Percentiles rank a stretch among this genome's conserved stretches.
Conservation (phyloP, 2,329 filamentous ascomycete species). For the Alternaria triticina region DNA sequence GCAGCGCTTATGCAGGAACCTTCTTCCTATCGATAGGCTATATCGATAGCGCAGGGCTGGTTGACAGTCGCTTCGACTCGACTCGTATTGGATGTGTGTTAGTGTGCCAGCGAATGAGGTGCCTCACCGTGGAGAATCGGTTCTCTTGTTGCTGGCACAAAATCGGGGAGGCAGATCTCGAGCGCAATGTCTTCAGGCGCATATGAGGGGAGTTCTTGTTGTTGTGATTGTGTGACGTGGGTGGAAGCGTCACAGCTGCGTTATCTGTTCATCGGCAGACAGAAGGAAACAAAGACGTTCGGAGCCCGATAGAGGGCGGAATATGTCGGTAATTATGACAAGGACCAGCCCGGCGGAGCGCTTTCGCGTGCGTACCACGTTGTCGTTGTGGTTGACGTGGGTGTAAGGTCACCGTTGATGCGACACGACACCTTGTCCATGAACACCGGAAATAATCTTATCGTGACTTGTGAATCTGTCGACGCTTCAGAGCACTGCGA, state of each 20-base stretch:
- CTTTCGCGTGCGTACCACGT: background rate
- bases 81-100: background rate
- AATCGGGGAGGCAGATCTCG: conserved; percentile 3
- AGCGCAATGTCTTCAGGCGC: background rate
- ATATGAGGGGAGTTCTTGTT: background rate
- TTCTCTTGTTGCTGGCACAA: background rate
- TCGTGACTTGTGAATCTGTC: background rate
- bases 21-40: conserved; percentile 20
- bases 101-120: background rate
- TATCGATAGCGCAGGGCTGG: conserved; percentile 9
- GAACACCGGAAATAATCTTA: background rate
- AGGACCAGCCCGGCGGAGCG: background rate
- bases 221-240: conserved; percentile 3
- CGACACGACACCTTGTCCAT: background rate
- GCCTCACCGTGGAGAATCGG: background rate
- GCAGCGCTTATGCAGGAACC: conserved; percentile 24
- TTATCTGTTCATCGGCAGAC: background rate
- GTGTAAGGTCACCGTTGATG: conserved; percentile 1
- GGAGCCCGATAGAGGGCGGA: background rate
- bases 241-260: background rate
- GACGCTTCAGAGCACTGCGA: background rate
- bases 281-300: conserved; percentile 2
- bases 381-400: background rate
- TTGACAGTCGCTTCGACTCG: background rate
- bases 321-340: background rate